These are phyloP conservation scores for Hibiscus mutabilis DNA, from an alignment of 345 rosid genomes.

Conservation along the genomic window DNA sequence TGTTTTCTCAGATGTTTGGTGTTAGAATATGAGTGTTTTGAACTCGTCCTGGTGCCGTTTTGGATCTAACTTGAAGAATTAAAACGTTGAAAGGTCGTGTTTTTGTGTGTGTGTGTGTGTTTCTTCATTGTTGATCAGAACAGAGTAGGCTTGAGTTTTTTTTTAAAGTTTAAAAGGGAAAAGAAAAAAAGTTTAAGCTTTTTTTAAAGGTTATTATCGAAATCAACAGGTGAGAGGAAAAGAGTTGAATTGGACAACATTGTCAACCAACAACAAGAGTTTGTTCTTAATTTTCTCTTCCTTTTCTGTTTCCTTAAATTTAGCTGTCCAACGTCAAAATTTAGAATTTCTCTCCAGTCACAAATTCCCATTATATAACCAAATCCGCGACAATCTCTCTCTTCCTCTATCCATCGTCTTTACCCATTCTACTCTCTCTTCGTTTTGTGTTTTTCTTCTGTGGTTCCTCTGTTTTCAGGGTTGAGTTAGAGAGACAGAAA, in stretches of 20 bases:
- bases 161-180: conserved; percentile 24
- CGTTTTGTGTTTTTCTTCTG: conserved; percentile 11
- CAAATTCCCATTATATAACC: conserved; percentile 20
- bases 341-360: conserved; percentile 29
- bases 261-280: conserved; percentile 13
- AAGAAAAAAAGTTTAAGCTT: neutral
- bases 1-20: neutral
- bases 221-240: conserved; percentile 13
- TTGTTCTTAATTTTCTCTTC: conserved; percentile 6
- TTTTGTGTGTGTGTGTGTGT: conserved; percentile 8
- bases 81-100: conserved; percentile 17
- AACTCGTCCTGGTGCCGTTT: neutral
- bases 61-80: conserved; percentile 28
- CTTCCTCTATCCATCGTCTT: conserved; percentile 12
- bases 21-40: neutral
- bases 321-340: conserved; percentile 61
- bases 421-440: conserved; percentile 8
- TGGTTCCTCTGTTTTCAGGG: conserved; percentile 22
- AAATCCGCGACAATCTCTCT: conserved; percentile 47
- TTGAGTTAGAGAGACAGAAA: conserved; percentile 21
- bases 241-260: conserved; percentile 16
- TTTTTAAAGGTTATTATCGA: neutral
- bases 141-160: conserved; percentile 36
- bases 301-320: conserved; percentile 37
- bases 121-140: conserved; percentile 34